Evolutionary conservation across 768 basidiomycete genomes (phyloP).

Genomic region (Dacryopinax primogenitus): DNA sequence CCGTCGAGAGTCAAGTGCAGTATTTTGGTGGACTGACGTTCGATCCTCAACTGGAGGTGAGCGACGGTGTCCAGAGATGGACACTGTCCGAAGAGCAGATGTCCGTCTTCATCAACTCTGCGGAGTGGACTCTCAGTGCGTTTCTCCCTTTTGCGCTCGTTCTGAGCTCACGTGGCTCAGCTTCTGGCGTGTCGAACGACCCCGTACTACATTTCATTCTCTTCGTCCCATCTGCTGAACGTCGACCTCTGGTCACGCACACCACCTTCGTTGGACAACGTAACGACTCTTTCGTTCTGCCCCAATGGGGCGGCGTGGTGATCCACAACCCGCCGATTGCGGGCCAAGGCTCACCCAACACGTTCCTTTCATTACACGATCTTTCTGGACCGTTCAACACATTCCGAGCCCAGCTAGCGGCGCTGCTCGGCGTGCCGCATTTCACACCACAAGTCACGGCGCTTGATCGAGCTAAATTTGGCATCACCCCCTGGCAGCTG

Average conservation of each 20-base stretch:
- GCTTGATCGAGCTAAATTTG: constrained; percentile 16
- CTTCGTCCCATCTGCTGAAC: constrained; percentile 64
- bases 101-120: constrained; percentile 89
- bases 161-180: constrained; percentile 41
- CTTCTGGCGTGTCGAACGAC: constrained; percentile 83
- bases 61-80: constrained; percentile 30
- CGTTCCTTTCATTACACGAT: constrained; percentile 31
- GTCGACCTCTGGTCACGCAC: constrained; percentile 57
- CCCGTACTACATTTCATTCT: constrained; percentile 87
- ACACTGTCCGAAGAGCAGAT: constrained; percentile 68
- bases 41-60: constrained; percentile 35
- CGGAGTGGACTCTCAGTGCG: constrained; percentile 86
- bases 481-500: constrained; percentile 61
- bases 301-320: constrained; percentile 87
- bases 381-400: constrained; percentile 45
- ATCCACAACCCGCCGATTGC: constrained; percentile 45
- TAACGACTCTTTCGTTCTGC: constrained; percentile 60
- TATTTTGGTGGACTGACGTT: constrained; percentile 84
- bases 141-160: not conserved
- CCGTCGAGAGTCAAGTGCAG: constrained; percentile 87
- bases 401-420: constrained; percentile 59
- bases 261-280: constrained; percentile 36
- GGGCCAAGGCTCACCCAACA: constrained; percentile 15
- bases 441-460: constrained; percentile 38
- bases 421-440: constrained; percentile 67